phyloP scores from a whole-genome alignment of 805 yeast species.

The Pichia rugopelliculosa region DNA sequence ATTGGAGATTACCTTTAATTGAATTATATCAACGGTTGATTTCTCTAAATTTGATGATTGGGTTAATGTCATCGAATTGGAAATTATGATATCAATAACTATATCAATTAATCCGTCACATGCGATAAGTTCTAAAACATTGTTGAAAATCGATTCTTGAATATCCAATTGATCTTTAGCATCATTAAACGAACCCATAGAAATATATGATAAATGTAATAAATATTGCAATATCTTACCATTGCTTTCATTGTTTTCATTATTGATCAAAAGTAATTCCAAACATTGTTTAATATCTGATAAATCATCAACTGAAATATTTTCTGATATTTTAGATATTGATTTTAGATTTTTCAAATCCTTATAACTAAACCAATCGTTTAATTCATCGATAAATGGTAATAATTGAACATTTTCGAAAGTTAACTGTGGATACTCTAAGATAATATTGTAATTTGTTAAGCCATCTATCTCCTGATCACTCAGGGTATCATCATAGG shows the following conservation, averaged over 20 bases:
- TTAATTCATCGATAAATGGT: constrained; percentile 32
- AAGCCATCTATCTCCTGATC: constrained; percentile 29
- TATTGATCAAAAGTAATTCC: neutral
- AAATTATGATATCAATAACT: constrained; percentile 5
- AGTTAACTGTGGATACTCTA: constrained; percentile 36
- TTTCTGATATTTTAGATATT: constrained; percentile 8
- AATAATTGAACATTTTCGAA: constrained; percentile 36
- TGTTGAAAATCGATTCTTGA: constrained; percentile 18
- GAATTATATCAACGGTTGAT: constrained; percentile 3
- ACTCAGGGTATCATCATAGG: constrained; percentile 18
- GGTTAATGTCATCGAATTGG: constrained; percentile 14
- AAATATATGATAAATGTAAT: constrained; percentile 6
- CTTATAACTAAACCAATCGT: constrained; percentile 31
- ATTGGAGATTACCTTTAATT: constrained; percentile 17
- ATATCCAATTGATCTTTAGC: constrained; percentile 16
- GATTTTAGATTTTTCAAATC: constrained; percentile 24
- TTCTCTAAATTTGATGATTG: constrained; percentile 17
- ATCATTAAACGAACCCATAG: constrained; percentile 10
- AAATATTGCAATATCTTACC: constrained; percentile 5
- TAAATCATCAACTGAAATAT: neutral
- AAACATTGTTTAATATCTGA: neutral
- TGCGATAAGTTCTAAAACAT: constrained; percentile 17
- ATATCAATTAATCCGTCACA: constrained; percentile 10
- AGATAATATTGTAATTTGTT: constrained; percentile 27
- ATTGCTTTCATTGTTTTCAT: neutral